phyloP scores from a whole-genome alignment of 495 filamentous ascomycete genomes.

The Oleoguttula mirabilis region DNA sequence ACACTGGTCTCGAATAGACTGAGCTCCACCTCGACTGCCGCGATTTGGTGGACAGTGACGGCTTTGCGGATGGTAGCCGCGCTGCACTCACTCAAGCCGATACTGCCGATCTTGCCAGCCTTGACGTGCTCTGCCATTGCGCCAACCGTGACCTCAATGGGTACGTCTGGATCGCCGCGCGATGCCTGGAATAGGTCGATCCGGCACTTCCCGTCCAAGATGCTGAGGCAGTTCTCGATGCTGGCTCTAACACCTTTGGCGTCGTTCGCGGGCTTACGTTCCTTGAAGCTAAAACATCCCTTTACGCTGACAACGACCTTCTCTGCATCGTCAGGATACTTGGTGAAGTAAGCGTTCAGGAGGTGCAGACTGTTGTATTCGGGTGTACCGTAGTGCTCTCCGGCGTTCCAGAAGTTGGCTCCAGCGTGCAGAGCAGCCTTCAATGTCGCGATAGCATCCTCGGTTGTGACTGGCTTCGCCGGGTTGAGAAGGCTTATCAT shows the following conservation, averaged over 20 bases:
- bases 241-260: slow-evolving; percentile 48
- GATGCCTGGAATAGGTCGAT: slow-evolving; percentile 74
- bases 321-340: slow-evolving; percentile 54
- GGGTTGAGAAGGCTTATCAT: slow-evolving; percentile 4
- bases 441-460: slow-evolving; percentile 24
- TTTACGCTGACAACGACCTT: slow-evolving; percentile 56
- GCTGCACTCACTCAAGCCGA: slow-evolving; percentile 60
- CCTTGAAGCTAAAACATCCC: slow-evolving; percentile 36
- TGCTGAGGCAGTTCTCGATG: slow-evolving; percentile 51
- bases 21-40: slow-evolving; percentile 68
- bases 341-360: slow-evolving; percentile 51
- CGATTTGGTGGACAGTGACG: slow-evolving; percentile 54
- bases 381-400: slow-evolving; percentile 63
- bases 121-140: slow-evolving; percentile 49
- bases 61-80: slow-evolving; percentile 64
- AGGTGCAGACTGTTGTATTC: slow-evolving; percentile 55
- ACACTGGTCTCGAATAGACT: slow-evolving; percentile 56
- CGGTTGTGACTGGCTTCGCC: neutral
- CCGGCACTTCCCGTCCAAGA: slow-evolving; percentile 63
- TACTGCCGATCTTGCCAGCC: slow-evolving; percentile 63
- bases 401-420: slow-evolving; percentile 66
- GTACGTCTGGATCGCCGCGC: slow-evolving; percentile 52
- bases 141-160: slow-evolving; percentile 44
- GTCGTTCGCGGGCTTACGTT: slow-evolving; percentile 40
- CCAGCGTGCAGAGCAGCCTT: slow-evolving; percentile 51